Conservation (phyloP, 768 basidiomycete species). For the Pulveroboletus sp. region DNA sequence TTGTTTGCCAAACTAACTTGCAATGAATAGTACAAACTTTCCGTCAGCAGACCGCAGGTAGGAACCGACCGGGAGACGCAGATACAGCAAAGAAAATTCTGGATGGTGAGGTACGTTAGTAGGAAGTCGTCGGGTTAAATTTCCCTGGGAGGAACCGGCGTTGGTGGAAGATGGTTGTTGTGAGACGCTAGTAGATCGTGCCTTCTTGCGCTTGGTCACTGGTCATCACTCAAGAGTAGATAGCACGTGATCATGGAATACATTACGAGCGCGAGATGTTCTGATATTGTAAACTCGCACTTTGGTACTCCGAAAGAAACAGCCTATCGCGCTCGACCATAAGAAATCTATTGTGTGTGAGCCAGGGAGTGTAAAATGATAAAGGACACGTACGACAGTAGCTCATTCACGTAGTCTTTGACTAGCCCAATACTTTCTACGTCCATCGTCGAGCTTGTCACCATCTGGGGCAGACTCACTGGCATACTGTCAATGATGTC, state of each 20-base stretch:
- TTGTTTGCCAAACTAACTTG: not conserved
- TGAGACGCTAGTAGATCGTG: not conserved
- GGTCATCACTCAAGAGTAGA: too few relatives aligned
- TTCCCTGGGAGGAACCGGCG: not conserved
- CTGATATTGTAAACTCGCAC: slow-evolving; percentile 73
- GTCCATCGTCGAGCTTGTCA: slow-evolving; percentile 88
- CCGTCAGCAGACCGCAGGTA: slow-evolving; percentile 42
- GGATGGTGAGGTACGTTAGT: slow-evolving; percentile 42
- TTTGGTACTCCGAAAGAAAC: slow-evolving; percentile 79
- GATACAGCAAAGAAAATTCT: slow-evolving; percentile 62
- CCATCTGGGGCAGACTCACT: slow-evolving; percentile 93
- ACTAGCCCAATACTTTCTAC: slow-evolving; percentile 79
- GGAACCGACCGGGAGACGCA: slow-evolving; percentile 65
- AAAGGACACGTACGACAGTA: slow-evolving; percentile 62
- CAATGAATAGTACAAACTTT: slow-evolving; percentile 34
- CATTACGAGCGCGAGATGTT: slow-evolving; percentile 73
- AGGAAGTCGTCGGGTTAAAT: slow-evolving; percentile 47
- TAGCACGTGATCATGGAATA: not conserved
- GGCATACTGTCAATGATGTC: slow-evolving; percentile 9
- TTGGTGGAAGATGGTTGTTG: not conserved
- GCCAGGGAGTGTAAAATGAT: not conserved
- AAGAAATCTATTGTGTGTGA: slow-evolving; percentile 60
- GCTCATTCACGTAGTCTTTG: slow-evolving; percentile 85
- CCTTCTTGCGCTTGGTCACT: slow-evolving; percentile 16
- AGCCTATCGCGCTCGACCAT: slow-evolving; percentile 66